Evolutionary conservation across 2,329 filamentous ascomycete species (phyloP).

Genomic region (Mycosphaerella sp.): DNA sequence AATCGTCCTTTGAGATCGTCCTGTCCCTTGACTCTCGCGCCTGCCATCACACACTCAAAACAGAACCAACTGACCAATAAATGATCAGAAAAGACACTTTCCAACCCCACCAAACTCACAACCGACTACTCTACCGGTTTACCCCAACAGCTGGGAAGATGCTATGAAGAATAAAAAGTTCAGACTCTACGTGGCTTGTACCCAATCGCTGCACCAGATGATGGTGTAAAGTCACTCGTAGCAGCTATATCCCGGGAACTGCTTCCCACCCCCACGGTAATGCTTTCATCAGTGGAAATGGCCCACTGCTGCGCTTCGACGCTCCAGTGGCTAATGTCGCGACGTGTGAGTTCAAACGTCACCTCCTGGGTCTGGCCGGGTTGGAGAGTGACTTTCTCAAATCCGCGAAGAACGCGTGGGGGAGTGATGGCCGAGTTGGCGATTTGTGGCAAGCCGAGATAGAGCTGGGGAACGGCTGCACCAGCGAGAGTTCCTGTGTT

Average conservation of each 20-base stretch:
- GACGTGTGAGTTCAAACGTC: conserved; percentile 16
- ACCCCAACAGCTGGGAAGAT: neutral
- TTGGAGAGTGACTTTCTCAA: conserved; percentile 35
- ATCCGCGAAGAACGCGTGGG: conserved; percentile 32
- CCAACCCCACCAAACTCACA: too few relatives aligned
- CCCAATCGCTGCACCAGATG: conserved; percentile 5
- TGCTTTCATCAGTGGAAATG: conserved; percentile 1
- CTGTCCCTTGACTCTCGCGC: too few relatives aligned
- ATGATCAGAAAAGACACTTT: neutral
- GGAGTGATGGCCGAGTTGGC: conserved; percentile 34
- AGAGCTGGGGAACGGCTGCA: conserved; percentile 52
- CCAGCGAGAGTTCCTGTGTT: conserved; percentile 54
- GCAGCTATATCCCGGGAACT: conserved; percentile 27
- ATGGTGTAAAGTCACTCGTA: conserved; percentile 9
- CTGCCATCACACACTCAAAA: neutral
- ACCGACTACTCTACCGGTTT: neutral
- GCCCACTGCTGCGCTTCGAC: conserved; percentile 17
- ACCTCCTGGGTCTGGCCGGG: conserved; percentile 21
- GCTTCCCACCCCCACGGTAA: conserved; percentile 22
- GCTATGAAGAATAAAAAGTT: neutral
- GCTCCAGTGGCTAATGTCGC: conserved; percentile 23
- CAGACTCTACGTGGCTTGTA: conserved; percentile 4
- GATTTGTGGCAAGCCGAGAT: conserved; percentile 38
- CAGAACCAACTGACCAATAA: neutral
- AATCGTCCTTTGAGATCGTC: too few relatives aligned